Evolutionary conservation across 331 rosid genomes (phyloP).

Genomic region (Erythrophleum ivorense): DNA sequence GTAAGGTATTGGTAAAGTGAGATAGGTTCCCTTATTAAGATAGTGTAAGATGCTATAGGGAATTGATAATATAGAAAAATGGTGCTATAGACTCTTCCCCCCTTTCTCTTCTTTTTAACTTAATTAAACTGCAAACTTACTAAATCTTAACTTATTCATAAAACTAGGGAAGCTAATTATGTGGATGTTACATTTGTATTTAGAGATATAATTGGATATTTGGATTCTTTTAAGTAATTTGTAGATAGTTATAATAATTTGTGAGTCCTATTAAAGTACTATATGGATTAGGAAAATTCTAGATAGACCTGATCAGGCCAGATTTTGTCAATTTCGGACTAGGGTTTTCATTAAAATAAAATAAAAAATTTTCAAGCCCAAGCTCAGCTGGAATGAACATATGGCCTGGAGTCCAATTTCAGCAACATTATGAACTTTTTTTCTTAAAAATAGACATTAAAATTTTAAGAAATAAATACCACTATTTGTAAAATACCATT

Average conservation of each 20-base stretch:
- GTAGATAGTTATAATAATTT: background rate
- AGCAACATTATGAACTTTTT: background rate
- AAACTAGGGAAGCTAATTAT: too few species aligned
- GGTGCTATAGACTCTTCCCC: too few species aligned
- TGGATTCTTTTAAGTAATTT: background rate
- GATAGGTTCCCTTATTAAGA: too few species aligned
- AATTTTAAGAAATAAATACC: background rate
- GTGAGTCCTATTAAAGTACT: background rate
- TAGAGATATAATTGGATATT: background rate
- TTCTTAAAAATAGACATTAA: background rate
- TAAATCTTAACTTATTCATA: too few species aligned
- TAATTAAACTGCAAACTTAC: too few species aligned
- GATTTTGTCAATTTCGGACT: background rate
- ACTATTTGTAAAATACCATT: background rate
- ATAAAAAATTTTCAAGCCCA: background rate
- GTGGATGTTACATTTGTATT: too few species aligned
- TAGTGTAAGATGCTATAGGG: too few species aligned
- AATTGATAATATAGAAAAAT: too few species aligned
- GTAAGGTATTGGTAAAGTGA: too few species aligned
- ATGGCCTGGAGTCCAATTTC: background rate
- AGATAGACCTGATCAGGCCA: background rate
- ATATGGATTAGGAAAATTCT: background rate
- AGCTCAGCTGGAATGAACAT: background rate
- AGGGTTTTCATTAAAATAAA: background rate
- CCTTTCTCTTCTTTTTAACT: too few species aligned